phyloP scores from a whole-genome alignment of 192 early-diverging fungal genomes.

The Dissophora ornata region DNA sequence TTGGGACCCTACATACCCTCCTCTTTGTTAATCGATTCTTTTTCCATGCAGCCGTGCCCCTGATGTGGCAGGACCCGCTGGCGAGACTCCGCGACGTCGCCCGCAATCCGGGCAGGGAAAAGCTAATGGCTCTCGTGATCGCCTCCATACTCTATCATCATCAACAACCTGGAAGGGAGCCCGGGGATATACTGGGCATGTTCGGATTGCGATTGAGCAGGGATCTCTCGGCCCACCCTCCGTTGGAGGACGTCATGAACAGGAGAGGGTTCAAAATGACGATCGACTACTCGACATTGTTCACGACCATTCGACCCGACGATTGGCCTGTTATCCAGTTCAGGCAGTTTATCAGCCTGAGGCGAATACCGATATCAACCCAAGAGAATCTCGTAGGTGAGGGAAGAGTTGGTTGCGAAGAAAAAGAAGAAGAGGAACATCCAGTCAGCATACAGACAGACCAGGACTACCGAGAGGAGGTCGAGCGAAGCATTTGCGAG shows the following conservation, averaged over 20 bases:
- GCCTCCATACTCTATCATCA: constrained; percentile 2
- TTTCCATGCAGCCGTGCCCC: constrained; percentile 10
- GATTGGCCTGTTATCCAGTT: not conserved
- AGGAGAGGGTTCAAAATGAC: not conserved
- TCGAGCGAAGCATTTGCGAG: not conserved
- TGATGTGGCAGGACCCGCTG: not conserved
- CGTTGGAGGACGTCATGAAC: not conserved
- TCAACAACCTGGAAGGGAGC: not conserved
- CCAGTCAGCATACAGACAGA: not conserved
- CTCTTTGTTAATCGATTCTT: constrained; percentile 28
- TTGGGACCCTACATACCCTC: constrained; percentile 4
- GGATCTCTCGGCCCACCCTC: not conserved
- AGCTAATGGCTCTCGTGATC: not conserved
- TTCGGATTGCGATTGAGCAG: constrained; percentile 7
- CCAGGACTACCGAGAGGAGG: not conserved
- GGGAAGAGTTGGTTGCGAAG: too few species aligned
- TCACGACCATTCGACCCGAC: not conserved
- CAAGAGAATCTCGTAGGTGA: too few species aligned
- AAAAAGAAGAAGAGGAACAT: not conserved
- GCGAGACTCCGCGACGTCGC: not conserved
- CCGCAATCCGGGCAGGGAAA: not conserved
- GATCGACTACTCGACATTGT: not conserved
- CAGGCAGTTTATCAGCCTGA: not conserved
- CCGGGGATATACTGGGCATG: not conserved
- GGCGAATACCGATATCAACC: not conserved